Conservation (phyloP, 2,329 filamentous ascomycete species). For the Arthrinium puccinioides region DNA sequence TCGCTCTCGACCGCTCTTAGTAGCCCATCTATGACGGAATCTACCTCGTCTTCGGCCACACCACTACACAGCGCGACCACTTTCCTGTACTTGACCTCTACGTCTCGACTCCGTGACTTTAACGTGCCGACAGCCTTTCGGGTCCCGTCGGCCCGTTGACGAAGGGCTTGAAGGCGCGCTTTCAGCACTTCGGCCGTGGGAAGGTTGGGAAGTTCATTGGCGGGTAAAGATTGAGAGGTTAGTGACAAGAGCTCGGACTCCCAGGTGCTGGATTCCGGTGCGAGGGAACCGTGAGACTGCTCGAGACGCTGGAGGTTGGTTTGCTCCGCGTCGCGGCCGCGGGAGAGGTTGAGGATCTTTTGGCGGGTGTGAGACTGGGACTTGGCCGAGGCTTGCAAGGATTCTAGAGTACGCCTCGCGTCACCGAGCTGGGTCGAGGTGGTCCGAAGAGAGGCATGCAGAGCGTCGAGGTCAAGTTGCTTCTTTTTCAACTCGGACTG, state of each 20-base stretch:
- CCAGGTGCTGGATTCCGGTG: conserved; percentile 42
- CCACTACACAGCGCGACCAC: conserved; percentile 84
- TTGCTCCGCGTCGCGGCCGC: conserved; percentile 66
- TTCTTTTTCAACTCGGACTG: conserved; percentile 75
- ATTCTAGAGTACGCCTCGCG: conserved; percentile 66
- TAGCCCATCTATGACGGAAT: conserved; percentile 70
- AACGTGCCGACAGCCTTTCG: conserved; percentile 62
- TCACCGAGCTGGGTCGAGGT: conserved; percentile 73
- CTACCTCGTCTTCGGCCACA: conserved; percentile 70
- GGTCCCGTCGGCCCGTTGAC: conserved; percentile 59
- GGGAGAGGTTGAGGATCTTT: conserved; percentile 70
- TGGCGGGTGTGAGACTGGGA: conserved; percentile 59
- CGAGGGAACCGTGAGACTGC: conserved; percentile 32
- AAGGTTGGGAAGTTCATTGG: conserved; percentile 35
- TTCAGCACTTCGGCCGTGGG: conserved; percentile 56
- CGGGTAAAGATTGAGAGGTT: no score
- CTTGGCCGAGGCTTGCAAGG: conserved; percentile 57
- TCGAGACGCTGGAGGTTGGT: conserved; percentile 40
- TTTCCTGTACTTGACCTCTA: conserved; percentile 81
- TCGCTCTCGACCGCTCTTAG: conserved; percentile 89
- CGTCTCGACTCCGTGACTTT: conserved; percentile 71
- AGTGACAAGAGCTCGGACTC: conserved; percentile 42
- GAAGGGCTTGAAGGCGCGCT: conserved; percentile 64
- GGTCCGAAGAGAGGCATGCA: conserved; percentile 74
- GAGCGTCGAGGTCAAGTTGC: conserved; percentile 73